These are phyloP conservation scores for Colletotrichum filicis DNA, from an alignment of 2,329 filamentous ascomycete genomes.

Conservation along the genomic window DNA sequence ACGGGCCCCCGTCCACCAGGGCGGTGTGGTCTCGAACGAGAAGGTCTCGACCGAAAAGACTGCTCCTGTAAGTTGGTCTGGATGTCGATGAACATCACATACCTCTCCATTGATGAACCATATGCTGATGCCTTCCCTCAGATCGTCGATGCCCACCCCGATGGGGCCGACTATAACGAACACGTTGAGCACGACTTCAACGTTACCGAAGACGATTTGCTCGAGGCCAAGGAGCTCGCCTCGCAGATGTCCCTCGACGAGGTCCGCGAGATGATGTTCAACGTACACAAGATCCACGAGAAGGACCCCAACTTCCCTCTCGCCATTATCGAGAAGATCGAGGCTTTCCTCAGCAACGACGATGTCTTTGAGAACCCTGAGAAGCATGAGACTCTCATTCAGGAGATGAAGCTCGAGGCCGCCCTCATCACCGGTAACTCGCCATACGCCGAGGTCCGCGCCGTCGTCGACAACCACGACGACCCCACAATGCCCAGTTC, in stretches of 20 bases:
- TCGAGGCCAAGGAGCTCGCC: conserved; percentile 57
- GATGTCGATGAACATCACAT: neutral
- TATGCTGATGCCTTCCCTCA: neutral
- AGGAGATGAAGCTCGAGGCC: conserved; percentile 48
- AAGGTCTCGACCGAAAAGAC: conserved; percentile 24
- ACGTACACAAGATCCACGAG: conserved; percentile 53
- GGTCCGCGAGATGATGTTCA: conserved; percentile 48
- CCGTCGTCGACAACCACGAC: conserved; percentile 53
- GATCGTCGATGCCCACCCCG: conserved; percentile 19
- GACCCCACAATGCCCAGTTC: conserved; percentile 47
- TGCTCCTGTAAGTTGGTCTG: conserved; percentile 10
- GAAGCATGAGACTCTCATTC: conserved; percentile 45
- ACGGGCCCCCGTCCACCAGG: conserved; percentile 16
- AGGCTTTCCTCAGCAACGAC: conserved; percentile 48
- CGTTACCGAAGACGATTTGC: conserved; percentile 57
- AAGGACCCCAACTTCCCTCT: conserved; percentile 58
- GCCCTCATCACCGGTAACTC: conserved; percentile 46
- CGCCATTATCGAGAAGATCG: conserved; percentile 50
- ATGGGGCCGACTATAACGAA: conserved; percentile 11
- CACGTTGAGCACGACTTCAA: conserved; percentile 45
- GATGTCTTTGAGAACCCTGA: conserved; percentile 49
- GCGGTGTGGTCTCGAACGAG: conserved; percentile 28
- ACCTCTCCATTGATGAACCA: neutral
- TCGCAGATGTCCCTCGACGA: conserved; percentile 54
- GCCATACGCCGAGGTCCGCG: conserved; percentile 50